Evolutionary conservation across 2,329 filamentous ascomycete species (phyloP).

Genomic region (Biscogniauxia mediterranea): DNA sequence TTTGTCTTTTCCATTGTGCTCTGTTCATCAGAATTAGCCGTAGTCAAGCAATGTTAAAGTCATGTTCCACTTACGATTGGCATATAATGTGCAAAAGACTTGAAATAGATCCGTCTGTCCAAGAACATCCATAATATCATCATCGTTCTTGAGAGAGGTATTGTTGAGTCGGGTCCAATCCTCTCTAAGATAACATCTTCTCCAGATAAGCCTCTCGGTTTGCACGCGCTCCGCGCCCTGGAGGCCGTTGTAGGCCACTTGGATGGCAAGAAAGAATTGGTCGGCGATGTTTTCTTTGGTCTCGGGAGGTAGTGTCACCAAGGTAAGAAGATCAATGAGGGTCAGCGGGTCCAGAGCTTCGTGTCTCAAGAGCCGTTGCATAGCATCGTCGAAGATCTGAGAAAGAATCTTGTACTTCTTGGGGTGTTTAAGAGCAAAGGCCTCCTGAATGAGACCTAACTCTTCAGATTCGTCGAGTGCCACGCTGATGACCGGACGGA

Average conservation of each 20-base stretch:
- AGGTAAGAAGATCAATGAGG: constrained; percentile 74
- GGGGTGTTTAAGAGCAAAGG: constrained; percentile 56
- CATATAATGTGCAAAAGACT: constrained; percentile 63
- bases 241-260: constrained; percentile 55
- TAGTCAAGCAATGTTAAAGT: constrained; percentile 6
- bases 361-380: constrained; percentile 69
- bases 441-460: constrained; percentile 70
- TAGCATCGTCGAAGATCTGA: constrained; percentile 67
- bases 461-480: constrained; percentile 81
- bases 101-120: constrained; percentile 65
- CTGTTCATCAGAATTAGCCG: constrained; percentile 24
- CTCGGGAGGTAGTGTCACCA: constrained; percentile 53
- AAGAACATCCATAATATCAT: constrained; percentile 61
- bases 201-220: constrained; percentile 71
- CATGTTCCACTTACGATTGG: constrained; percentile 55
- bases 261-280: constrained; percentile 75
- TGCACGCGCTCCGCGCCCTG: constrained; percentile 57
- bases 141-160: constrained; percentile 71
- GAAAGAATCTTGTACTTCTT: constrained; percentile 64
- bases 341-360: constrained; percentile 65
- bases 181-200: constrained; percentile 78
- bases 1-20: constrained; percentile 42
- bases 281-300: constrained; percentile 55
- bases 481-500: constrained; percentile 64
- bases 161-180: constrained; percentile 81